Evolutionary conservation across 352 stramenopile genomes (phyloP).

Genomic region (Globisporangium spiculum): DNA sequence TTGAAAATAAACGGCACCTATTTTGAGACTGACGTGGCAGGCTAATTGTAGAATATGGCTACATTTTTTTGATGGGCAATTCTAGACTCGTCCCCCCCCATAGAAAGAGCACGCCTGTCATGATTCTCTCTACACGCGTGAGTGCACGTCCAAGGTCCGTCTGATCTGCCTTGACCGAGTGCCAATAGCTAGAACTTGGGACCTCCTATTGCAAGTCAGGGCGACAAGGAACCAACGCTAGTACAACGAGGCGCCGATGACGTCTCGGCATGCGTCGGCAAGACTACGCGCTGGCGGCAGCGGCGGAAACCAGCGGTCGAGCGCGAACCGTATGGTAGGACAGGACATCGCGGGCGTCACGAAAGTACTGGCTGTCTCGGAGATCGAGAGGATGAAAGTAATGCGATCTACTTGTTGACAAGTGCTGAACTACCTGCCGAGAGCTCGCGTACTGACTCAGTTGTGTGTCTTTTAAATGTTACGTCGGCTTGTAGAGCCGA

Average conservation of each 20-base stretch:
- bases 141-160: background rate
- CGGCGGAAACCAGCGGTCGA: slow-evolving; percentile 25
- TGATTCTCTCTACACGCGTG: no score
- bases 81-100: background rate
- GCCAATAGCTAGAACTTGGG: no score
- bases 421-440: no score
- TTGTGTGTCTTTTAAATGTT: no score
- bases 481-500: slow-evolving; percentile 25
- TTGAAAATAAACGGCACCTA: background rate
- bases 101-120: background rate
- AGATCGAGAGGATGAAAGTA: slow-evolving; percentile 55
- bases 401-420: background rate
- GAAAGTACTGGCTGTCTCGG: slow-evolving; percentile 27
- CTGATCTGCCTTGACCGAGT: background rate
- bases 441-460: no score
- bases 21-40: background rate
- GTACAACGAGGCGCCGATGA: background rate
- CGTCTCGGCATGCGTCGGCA: slow-evolving; percentile 9
- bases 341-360: slow-evolving; percentile 60
- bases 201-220: background rate
- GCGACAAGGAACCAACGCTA: background rate
- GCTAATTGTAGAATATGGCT: background rate
- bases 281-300: slow-evolving; percentile 4
- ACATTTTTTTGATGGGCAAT: background rate
- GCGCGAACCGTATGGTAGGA: slow-evolving; percentile 40